Percentiles rank a stretch among this genome's conserved stretches.
These are phyloP conservation scores for Solanum virginianum DNA, from an alignment of 257 asterid species.

Conservation along the genomic window DNA sequence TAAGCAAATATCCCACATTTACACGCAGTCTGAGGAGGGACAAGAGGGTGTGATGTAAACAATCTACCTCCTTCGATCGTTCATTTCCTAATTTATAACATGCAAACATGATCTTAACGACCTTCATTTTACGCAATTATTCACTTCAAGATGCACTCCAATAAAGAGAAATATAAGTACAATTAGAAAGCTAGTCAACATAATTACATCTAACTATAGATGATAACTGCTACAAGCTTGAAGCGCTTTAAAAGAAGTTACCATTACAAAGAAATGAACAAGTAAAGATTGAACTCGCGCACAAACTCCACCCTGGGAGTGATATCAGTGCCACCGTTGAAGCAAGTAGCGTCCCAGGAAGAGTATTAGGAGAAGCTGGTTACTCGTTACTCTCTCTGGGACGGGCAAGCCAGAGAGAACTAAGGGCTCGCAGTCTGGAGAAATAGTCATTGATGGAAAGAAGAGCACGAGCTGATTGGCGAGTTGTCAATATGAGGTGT, in stretches of 20 bases:
- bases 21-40: background rate
- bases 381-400: conserved; percentile 62
- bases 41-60: background rate
- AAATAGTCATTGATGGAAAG: conserved; percentile 80
- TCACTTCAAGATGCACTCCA: background rate
- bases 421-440: conserved; percentile 82
- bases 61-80: background rate
- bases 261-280: background rate
- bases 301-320: background rate
- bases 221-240: background rate
- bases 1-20: background rate
- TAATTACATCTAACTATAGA: background rate
- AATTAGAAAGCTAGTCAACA: background rate
- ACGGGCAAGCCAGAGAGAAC: conserved; percentile 94
- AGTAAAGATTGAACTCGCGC: background rate
- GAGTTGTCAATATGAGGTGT: conserved; percentile 80
- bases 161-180: background rate
- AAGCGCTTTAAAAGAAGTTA: background rate
- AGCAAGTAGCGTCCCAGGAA: background rate
- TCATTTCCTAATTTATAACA: background rate
- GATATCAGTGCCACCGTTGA: background rate
- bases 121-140: background rate
- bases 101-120: background rate
- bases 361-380: background rate
- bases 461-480: conserved; percentile 90